phyloP scores from a whole-genome alignment of 2,329 filamentous ascomycete species.

The Coleophoma cylindrospora region DNA sequence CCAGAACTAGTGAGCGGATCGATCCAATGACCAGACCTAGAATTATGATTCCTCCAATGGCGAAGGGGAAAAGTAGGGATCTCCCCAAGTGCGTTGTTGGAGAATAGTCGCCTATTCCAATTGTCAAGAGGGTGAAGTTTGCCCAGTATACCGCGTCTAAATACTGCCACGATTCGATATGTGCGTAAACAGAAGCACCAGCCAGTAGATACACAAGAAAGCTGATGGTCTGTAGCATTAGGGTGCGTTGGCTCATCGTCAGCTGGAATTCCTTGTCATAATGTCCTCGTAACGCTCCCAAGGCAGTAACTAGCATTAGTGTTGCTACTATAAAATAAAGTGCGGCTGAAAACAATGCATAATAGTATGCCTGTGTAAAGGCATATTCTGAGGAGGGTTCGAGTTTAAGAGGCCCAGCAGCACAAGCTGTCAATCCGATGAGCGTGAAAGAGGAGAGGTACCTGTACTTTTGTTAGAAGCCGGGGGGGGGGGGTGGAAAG shows the following conservation, averaged over 20 bases:
- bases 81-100: constrained; percentile 50
- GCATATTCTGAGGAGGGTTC: constrained; percentile 48
- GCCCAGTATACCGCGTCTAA: constrained; percentile 78
- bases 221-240: constrained; percentile 86
- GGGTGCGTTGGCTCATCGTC: constrained; percentile 74
- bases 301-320: constrained; percentile 73
- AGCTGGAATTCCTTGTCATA: constrained; percentile 77
- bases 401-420: constrained; percentile 50
- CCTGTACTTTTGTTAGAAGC: constrained; percentile 22
- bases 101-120: constrained; percentile 55
- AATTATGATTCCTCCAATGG: constrained; percentile 77
- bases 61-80: constrained; percentile 76
- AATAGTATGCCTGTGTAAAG: constrained; percentile 81
- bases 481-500: constrained; percentile 25
- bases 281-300: constrained; percentile 63
- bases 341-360: constrained; percentile 70
- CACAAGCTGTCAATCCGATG: constrained; percentile 60
- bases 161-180: constrained; percentile 69
- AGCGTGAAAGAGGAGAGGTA: constrained; percentile 61
- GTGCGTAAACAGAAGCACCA: constrained; percentile 70
- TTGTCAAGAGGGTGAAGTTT: constrained; percentile 64
- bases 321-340: constrained; percentile 77
- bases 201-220: constrained; percentile 78
- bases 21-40: constrained; percentile 79
- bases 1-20: constrained; percentile 62